Percentiles rank a stretch among this genome's conserved stretches.
These are phyloP conservation scores for Penicillium bovifimosum DNA, from an alignment of 495 filamentous ascomycete species.

Conservation along the genomic window DNA sequence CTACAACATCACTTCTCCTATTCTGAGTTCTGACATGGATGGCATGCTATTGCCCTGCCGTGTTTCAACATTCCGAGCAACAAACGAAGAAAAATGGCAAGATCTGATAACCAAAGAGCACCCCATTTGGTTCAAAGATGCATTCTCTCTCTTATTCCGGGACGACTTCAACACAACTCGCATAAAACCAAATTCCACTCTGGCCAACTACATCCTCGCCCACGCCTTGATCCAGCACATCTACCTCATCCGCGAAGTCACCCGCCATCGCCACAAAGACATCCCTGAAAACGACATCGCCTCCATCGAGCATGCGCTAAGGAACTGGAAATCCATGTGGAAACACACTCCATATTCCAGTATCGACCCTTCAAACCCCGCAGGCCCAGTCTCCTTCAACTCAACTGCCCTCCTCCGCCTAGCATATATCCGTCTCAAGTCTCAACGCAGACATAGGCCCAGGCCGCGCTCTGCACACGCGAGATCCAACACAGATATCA, in stretches of 20 bases:
- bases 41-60: neutral
- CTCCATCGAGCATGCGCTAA: constrained; percentile 41
- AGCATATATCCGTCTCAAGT: constrained; percentile 36
- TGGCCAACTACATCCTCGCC: constrained; percentile 32
- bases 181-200: constrained; percentile 10
- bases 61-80: neutral
- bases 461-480: constrained; percentile 29
- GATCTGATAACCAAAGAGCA: neutral
- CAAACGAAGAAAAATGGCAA: constrained; percentile 20
- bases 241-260: constrained; percentile 17
- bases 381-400: constrained; percentile 31
- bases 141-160: neutral
- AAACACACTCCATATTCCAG: constrained; percentile 18
- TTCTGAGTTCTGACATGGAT: constrained; percentile 23
- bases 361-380: constrained; percentile 19
- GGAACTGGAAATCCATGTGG: constrained; percentile 27
- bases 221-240: constrained; percentile 32
- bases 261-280: neutral
- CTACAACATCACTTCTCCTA: constrained; percentile 30
- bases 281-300: constrained; percentile 40
- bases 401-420: constrained; percentile 33
- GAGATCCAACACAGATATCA: constrained; percentile 12
- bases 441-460: constrained; percentile 25
- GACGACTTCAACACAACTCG: neutral
- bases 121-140: neutral